phyloP scores from a whole-genome alignment of 345 rosid species.

The Aegle marmelos region DNA sequence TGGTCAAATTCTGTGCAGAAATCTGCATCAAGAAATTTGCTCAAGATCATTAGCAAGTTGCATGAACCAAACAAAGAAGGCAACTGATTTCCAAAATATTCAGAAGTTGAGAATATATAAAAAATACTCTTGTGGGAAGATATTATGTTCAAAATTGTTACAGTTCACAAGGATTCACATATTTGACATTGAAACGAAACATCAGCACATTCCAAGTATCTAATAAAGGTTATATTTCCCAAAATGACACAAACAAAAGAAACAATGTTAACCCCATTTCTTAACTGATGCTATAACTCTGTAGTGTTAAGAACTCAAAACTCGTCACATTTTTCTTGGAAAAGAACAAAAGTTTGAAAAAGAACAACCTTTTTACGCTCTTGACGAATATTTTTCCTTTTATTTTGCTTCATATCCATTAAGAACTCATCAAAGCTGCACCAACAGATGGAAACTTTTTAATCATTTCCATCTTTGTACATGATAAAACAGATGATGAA shows the following conservation, averaged over 20 bases:
- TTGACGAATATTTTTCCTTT: constrained; percentile 87
- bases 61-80: not conserved
- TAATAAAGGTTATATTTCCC: not conserved
- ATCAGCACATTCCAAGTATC: not conserved
- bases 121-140: not conserved
- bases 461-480: constrained; percentile 8
- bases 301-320: not conserved
- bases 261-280: not conserved
- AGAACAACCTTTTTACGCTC: constrained; percentile 85
- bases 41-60: constrained; percentile 21
- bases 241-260: not conserved
- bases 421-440: constrained; percentile 91
- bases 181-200: not conserved
- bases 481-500: not conserved
- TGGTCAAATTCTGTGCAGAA: constrained; percentile 70
- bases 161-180: not conserved
- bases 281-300: not conserved
- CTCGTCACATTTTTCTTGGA: not conserved
- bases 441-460: constrained; percentile 9
- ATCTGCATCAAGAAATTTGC: constrained; percentile 52
- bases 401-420: constrained; percentile 94
- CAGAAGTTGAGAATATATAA: not conserved
- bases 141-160: too few species aligned
- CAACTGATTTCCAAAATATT: not conserved
- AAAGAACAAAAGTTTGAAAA: not conserved